These are phyloP conservation scores for Abortiporus biennis DNA, from an alignment of 1,284 basidiomycete genomes.

Conservation along the genomic window DNA sequence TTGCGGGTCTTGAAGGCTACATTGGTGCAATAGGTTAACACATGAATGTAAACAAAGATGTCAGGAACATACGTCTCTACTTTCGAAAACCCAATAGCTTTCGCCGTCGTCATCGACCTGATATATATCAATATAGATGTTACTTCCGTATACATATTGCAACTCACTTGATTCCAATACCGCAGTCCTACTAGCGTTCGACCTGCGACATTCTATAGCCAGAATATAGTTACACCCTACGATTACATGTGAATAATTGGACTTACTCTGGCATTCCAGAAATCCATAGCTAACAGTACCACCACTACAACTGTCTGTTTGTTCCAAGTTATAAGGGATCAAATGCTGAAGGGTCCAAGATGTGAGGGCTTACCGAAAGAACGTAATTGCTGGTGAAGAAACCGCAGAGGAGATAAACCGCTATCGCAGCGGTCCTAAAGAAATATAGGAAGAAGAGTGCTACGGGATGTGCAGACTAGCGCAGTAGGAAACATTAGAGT, in stretches of 20 bases:
- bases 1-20: constrained; percentile 85
- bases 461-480: constrained; percentile 77
- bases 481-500: constrained; percentile 2
- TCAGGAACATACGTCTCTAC: constrained; percentile 68
- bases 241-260: background rate
- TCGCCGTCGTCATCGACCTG: constrained; percentile 95
- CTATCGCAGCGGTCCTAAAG: constrained; percentile 80
- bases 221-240: background rate
- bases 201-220: constrained; percentile 79
- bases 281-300: constrained; percentile 88
- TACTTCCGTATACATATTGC: no score
- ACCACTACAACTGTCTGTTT: constrained; percentile 84
- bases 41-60: constrained; percentile 1
- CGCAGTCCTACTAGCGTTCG: constrained; percentile 86
- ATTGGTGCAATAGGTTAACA: constrained; percentile 9
- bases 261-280: constrained; percentile 89
- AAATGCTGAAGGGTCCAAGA: constrained; percentile 2
- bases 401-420: constrained; percentile 84
- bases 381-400: constrained; percentile 87
- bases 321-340: constrained; percentile 1
- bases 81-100: constrained; percentile 94
- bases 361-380: constrained; percentile 56
- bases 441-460: constrained; percentile 81
- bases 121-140: no score
- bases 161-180: constrained; percentile 99